phyloP scores from a whole-genome alignment of 164 flowering plant genomes.

The grape (Vitis vinifera) region ASM3070453v1 NC_081806.1:1273501-1274000 shows the following conservation, averaged over 20 bases:
- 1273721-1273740: too few relatives aligned
- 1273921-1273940: too few relatives aligned
- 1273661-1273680: background rate
- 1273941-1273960: too few relatives aligned
- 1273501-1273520: conserved; percentile 27
- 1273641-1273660: conserved; percentile 85
- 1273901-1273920: background rate
- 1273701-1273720: background rate
- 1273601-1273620: conserved; percentile 54
- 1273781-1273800: too few relatives aligned
- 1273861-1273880: background rate
- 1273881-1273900: background rate
- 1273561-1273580: conserved; percentile 50
- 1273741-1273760: too few relatives aligned
- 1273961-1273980: too few relatives aligned
- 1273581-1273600: conserved; percentile 44
- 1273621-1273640: conserved; percentile 68
- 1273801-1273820: background rate
- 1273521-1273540: conserved; percentile 74
- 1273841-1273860: too few relatives aligned
- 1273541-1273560: conserved; percentile 59
- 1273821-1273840: too few relatives aligned
- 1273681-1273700: background rate
- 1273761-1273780: too few relatives aligned
- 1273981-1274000: too few relatives aligned